Conservation (phyloP, 805 yeast genomes). For the Cyberlindnera saturnus region DNA sequence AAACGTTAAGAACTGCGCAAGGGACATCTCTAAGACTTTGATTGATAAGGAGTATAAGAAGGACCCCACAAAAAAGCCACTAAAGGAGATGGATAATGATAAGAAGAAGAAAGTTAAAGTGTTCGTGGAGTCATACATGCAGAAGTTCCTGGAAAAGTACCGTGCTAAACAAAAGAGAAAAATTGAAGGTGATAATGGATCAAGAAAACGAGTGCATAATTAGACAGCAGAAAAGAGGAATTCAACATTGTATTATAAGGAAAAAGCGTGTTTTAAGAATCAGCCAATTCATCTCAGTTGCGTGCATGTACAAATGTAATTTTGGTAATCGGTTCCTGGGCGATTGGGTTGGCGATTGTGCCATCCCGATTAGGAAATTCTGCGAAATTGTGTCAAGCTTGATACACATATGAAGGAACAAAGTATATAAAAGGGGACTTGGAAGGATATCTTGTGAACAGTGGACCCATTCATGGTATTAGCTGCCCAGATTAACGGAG, state of each 20-base stretch:
- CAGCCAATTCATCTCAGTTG: too few species aligned
- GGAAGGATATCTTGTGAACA: too few species aligned
- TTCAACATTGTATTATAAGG: too few species aligned
- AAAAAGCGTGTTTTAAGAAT: too few species aligned
- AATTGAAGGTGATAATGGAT: constrained; percentile 3
- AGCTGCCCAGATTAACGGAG: too few species aligned
- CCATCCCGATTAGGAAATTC: constrained; percentile 15
- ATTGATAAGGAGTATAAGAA: constrained; percentile 61
- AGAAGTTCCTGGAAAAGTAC: constrained; percentile 48
- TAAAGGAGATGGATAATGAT: constrained; percentile 47
- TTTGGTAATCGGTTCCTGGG: not conserved
- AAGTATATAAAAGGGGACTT: too few species aligned
- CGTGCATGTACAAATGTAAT: too few species aligned
- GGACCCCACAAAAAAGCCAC: constrained; percentile 50
- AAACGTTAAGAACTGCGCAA: constrained; percentile 67
- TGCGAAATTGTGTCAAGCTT: not conserved
- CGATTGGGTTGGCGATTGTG: constrained; percentile 16
- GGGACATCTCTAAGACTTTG: constrained; percentile 65
- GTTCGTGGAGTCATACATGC: constrained; percentile 62
- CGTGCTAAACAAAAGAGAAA: constrained; percentile 27
- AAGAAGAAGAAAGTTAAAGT: constrained; percentile 64
- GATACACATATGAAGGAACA: not conserved
- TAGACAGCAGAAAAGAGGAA: not conserved
- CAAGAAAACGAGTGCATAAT: not conserved
- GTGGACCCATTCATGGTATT: too few species aligned